Base-by-base conservation (phyloP, 345 rosid species). In the Moricandia arvensis region DNA sequence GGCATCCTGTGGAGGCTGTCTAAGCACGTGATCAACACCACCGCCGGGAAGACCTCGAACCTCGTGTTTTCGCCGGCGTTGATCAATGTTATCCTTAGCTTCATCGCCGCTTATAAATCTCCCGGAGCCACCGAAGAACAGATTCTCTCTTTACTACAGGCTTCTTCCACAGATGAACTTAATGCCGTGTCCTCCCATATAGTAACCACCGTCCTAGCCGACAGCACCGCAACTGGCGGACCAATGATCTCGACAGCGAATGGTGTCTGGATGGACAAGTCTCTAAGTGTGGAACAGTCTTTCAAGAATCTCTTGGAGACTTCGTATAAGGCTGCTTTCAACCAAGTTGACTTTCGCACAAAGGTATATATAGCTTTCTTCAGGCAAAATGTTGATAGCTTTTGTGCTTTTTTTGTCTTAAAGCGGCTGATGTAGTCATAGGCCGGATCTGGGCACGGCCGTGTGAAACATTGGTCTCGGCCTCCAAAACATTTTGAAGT, bases 11-110 rank as follows among this genome's bases (percentile, higher is more conserved):
- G 88, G 58, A 43, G 62, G 3, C 78, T 91, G 10, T 31, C 86
- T 16, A 78, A 79, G 82, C 80, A 79, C 55, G 74, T 90, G 7
- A 71, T 86, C 69, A 73, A 69, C 16, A 74, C 78, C 6, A 81
- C 79, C 67, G 84, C 88, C 74, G 34, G 68, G 0, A 84, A 86
- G 63, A 71, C 60, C 58, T 75, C 83, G 24, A 87, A 91, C 86
- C 69, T 81, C 3, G 88, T 88, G 54, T 86, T 83, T 81, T 88
- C 91, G 57, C 93, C 97, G 38, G 82, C 84, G 59, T 87, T 92
- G 51, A 78, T 89, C 77, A 85, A 82, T 57, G 87, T 86, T 24
- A 76, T 87, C 38, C 87, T 91, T 58, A 80, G 93, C 83, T 62
- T 88, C 61, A 79, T 90, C 75, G 86, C 89, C 41, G 80, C 90